Evolutionary conservation across 192 early-diverging fungal species (phyloP).

Genomic region (Coemansia umbellata): DNA sequence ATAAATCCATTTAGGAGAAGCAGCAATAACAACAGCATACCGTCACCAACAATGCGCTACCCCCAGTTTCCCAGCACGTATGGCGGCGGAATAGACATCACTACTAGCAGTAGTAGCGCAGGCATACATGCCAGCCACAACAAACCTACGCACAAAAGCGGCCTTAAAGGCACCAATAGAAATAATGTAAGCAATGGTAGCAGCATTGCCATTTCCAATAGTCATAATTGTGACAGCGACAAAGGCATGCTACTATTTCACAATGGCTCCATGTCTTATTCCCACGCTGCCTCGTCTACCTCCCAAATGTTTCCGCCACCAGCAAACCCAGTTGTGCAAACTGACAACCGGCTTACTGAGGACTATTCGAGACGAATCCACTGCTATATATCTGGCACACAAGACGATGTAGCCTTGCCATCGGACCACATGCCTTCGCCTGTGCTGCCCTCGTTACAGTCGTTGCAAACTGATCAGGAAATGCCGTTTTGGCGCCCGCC

Average conservation of each 20-base stretch:
- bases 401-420: conserved; percentile 5
- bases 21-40: not conserved
- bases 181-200: not conserved
- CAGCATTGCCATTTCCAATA: not conserved
- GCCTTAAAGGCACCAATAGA: not conserved
- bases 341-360: conserved; percentile 22
- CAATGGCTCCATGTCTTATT: conserved; percentile 2
- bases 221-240: not conserved
- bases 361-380: conserved; percentile 35
- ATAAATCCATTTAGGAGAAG: too few species aligned
- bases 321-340: conserved; percentile 23
- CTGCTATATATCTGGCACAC: conserved; percentile 37
- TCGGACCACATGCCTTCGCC: conserved; percentile 28
- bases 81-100: not conserved
- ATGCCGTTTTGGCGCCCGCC: conserved; percentile 54
- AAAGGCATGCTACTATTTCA: not conserved
- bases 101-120: not conserved
- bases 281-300: conserved; percentile 6
- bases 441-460: conserved; percentile 17
- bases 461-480: conserved; percentile 4
- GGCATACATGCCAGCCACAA: not conserved
- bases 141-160: not conserved
- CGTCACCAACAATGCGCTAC: not conserved
- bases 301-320: conserved; percentile 9
- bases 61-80: not conserved